Percentiles rank a stretch among this genome's conserved stretches.
Evolutionary conservation across 2,329 filamentous ascomycete genomes (phyloP).

Genomic region (Aspergillus fumigatiaffinis): DNA sequence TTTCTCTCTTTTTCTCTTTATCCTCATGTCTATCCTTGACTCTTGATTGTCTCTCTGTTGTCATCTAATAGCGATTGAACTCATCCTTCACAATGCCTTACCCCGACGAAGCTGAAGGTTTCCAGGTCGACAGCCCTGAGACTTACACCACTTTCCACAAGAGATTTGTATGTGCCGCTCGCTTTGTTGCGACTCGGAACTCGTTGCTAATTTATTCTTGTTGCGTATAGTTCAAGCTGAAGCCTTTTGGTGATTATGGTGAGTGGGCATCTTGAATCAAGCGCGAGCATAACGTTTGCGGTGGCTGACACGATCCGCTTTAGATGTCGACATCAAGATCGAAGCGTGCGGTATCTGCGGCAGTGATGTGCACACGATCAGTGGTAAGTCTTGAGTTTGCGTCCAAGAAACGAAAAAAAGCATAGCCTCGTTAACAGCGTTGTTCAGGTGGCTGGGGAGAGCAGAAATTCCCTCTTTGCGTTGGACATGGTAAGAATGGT

Average conservation of each 20-base stretch:
- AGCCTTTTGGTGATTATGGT: slow-evolving; percentile 75
- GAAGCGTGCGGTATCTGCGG: slow-evolving; percentile 74
- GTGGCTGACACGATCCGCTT: neutral
- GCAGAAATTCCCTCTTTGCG: slow-evolving; percentile 49
- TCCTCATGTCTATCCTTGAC: neutral
- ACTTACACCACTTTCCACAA: slow-evolving; percentile 59
- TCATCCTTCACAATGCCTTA: slow-evolving; percentile 37
- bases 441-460: slow-evolving; percentile 50
- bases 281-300: no score
- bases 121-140: slow-evolving; percentile 60
- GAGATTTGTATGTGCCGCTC: slow-evolving; percentile 43
- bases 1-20: neutral
- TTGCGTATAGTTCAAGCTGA: slow-evolving; percentile 64
- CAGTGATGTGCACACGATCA: slow-evolving; percentile 68
- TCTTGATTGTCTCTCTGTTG: neutral
- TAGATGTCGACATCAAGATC: slow-evolving; percentile 81
- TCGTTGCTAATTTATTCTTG: neutral
- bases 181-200: neutral
- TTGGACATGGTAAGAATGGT: slow-evolving; percentile 44
- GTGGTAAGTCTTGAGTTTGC: slow-evolving; percentile 22
- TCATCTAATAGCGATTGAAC: neutral
- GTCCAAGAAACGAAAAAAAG: neutral
- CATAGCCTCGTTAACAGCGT: neutral
- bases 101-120: slow-evolving; percentile 44
- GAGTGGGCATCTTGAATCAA: slow-evolving; percentile 4